Conservation (phyloP, 2,329 filamentous ascomycete genomes). For the Paramyrothecium sp. region DNA sequence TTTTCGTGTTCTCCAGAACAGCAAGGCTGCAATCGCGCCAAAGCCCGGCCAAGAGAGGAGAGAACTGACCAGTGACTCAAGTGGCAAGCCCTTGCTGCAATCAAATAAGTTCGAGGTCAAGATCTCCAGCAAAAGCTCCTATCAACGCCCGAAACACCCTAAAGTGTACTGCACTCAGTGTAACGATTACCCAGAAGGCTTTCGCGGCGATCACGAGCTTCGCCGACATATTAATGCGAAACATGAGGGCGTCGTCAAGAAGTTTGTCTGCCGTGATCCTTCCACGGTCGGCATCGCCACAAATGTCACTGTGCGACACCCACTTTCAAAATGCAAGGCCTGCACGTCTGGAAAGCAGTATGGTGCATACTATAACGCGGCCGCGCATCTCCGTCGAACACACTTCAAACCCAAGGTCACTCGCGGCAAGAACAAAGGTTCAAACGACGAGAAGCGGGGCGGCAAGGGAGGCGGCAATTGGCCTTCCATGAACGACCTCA, state of each 20-base stretch:
- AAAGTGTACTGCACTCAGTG: conserved; percentile 72
- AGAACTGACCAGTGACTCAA: neutral
- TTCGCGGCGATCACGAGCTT: conserved; percentile 83
- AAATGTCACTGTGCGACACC: conserved; percentile 53
- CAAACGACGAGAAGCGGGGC: conserved; percentile 47
- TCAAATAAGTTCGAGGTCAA: conserved; percentile 36
- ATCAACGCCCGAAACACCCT: conserved; percentile 64
- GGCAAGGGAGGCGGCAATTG: conserved; percentile 36
- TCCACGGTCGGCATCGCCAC: conserved; percentile 32
- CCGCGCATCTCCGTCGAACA: conserved; percentile 81
- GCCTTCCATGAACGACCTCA: conserved; percentile 22
- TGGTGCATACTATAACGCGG: conserved; percentile 91
- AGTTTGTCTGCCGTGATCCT: conserved; percentile 59
- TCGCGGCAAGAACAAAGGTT: conserved; percentile 41
- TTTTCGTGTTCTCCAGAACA: conserved; percentile 43
- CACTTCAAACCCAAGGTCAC: conserved; percentile 73
- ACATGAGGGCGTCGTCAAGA: conserved; percentile 57
- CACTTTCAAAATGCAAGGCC: conserved; percentile 79
- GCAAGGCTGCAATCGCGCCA: conserved; percentile 35
- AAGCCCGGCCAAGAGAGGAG: conserved; percentile 32
- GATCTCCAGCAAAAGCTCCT: conserved; percentile 40
- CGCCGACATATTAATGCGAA: conserved; percentile 64
- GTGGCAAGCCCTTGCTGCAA: conserved; percentile 19
- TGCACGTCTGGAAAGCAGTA: conserved; percentile 78
- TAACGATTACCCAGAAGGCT: conserved; percentile 71